A percentile compares a stretch with the other conserved stretches of the same genome.
phyloP scores from a whole-genome alignment of 2,329 filamentous ascomycete genomes.

The Colletotrichum kahawae region DNA sequence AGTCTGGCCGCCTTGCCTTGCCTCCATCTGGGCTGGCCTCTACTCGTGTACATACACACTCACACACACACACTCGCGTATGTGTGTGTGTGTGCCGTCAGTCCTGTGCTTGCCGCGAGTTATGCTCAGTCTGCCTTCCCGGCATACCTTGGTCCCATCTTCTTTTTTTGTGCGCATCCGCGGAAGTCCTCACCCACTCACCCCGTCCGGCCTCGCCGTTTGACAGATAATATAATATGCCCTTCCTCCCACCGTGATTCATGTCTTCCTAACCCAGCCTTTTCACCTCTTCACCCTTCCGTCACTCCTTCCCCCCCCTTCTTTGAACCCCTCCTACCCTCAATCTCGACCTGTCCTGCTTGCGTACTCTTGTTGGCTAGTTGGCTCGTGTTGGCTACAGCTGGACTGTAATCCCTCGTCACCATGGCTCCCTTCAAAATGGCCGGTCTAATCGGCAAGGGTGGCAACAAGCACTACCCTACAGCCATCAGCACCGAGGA shows the following conservation, averaged over 20 bases:
- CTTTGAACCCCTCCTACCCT: not conserved
- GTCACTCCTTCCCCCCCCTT: constrained; percentile 11
- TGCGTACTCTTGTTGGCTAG: constrained; percentile 4
- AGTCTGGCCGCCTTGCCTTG: constrained; percentile 11
- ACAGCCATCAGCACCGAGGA: constrained; percentile 20
- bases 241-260: constrained; percentile 19
- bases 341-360: constrained; percentile 4
- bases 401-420: constrained; percentile 21
- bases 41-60: not conserved
- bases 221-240: constrained; percentile 24
- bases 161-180: constrained; percentile 10
- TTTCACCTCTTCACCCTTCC: constrained; percentile 15
- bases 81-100: not conserved
- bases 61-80: too few species aligned
- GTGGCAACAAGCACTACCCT: constrained; percentile 22
- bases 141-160: constrained; percentile 18
- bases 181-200: constrained; percentile 10
- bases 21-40: not conserved
- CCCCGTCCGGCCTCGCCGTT: constrained; percentile 19
- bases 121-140: constrained; percentile 5
- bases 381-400: constrained; percentile 16
- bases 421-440: constrained; percentile 21
- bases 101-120: constrained; percentile 1
- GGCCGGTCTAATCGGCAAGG: constrained; percentile 22
- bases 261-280: not conserved